Evolutionary conservation across 2,329 filamentous ascomycete genomes (phyloP).

Genomic region (Ceratocystis alfenasii): DNA sequence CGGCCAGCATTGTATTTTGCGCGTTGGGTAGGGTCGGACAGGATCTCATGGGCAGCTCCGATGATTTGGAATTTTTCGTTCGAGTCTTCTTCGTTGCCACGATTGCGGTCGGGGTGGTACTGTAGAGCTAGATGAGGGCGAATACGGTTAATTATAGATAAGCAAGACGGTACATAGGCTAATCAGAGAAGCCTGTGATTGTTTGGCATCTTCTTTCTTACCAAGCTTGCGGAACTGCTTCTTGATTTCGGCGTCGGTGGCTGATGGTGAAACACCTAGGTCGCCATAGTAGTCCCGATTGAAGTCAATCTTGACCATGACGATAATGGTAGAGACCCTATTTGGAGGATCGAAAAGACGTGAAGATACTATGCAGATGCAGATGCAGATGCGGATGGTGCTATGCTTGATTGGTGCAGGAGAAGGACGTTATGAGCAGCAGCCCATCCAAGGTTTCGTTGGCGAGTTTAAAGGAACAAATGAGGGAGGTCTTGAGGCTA

Average conservation of each 20-base stretch:
- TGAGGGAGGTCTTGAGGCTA: too few species aligned
- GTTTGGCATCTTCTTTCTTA: constrained; percentile 33
- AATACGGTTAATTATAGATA: not conserved
- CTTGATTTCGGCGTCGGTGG: constrained; percentile 64
- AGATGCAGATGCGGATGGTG: not conserved
- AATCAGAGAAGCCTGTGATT: not conserved
- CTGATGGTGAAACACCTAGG: constrained; percentile 56
- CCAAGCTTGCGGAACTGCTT: constrained; percentile 77
- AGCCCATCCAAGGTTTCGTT: too few species aligned
- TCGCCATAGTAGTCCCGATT: constrained; percentile 76
- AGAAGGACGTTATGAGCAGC: too few species aligned
- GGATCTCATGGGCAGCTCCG: constrained; percentile 70
- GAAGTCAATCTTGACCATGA: constrained; percentile 22
- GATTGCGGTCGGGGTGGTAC: constrained; percentile 83
- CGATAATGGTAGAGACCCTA: not conserved
- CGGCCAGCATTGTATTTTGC: constrained; percentile 41
- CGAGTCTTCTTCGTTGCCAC: constrained; percentile 66
- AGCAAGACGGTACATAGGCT: not conserved
- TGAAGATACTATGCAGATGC: not conserved
- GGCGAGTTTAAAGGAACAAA: too few species aligned
- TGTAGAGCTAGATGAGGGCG: constrained; percentile 51
- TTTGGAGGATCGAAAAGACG: not conserved
- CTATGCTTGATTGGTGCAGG: too few species aligned
- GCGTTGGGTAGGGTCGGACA: constrained; percentile 40
- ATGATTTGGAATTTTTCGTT: constrained; percentile 77